phyloP scores from a whole-genome alignment of 2,329 filamentous ascomycete genomes.

The Rhynchosporium graminicola region DNA sequence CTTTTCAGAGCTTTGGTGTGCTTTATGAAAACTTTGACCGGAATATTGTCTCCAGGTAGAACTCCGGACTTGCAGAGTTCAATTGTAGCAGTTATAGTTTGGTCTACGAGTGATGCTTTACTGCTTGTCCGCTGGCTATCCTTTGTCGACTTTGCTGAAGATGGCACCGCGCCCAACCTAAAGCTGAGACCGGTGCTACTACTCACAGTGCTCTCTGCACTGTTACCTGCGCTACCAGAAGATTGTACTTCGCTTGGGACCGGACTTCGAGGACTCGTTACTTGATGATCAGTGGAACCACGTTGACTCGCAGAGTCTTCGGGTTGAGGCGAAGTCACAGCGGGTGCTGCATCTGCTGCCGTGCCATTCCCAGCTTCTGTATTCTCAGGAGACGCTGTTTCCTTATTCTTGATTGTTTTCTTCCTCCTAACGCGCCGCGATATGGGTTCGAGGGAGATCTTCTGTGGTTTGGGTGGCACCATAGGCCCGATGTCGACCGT shows the following conservation, averaged over 20 bases:
- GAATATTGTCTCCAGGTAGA: conserved; percentile 79
- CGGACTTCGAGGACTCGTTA: conserved; percentile 48
- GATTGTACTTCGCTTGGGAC: conserved; percentile 60
- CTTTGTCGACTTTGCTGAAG: conserved; percentile 43
- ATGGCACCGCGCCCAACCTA: conserved; percentile 41
- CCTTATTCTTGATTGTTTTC: conserved; percentile 33
- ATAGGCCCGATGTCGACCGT: conserved; percentile 81
- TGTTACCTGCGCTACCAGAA: conserved; percentile 70
- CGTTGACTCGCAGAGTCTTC: conserved; percentile 41
- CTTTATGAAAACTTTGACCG: conserved; percentile 77
- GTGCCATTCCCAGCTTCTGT: conserved; percentile 29
- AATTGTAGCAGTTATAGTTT: conserved; percentile 83
- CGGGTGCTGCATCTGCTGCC: conserved; percentile 30
- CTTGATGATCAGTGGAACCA: conserved; percentile 42
- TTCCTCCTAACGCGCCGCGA: conserved; percentile 64
- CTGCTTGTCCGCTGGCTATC: conserved; percentile 53
- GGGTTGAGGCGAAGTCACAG: conserved; percentile 32
- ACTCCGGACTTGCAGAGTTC: conserved; percentile 82
- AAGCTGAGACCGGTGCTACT: conserved; percentile 49
- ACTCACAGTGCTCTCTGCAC: conserved; percentile 60
- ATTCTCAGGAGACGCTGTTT: conserved; percentile 26
- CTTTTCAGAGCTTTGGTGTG: conserved; percentile 91
- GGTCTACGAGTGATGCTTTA: conserved; percentile 60
- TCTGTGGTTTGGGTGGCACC: conserved; percentile 71
- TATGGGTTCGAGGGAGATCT: conserved; percentile 85